Base-by-base conservation (phyloP, 768 basidiomycete genomes). In the Stropharia rugosoannulata region DNA sequence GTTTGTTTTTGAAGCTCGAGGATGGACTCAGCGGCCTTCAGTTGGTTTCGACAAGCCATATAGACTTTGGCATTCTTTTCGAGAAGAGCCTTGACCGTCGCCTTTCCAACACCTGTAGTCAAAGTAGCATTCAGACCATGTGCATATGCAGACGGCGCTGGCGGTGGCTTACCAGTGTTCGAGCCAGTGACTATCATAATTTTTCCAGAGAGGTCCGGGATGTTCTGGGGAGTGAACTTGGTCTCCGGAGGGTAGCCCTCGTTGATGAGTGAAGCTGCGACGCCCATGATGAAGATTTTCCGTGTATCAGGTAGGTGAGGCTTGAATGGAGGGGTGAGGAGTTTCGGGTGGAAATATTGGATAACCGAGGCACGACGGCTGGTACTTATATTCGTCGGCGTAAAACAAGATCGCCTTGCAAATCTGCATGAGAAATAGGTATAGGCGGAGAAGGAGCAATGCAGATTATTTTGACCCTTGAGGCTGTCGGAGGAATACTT, bases 31-130 rank as follows among this genome's bases (percentile, higher is more conserved):
- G 69, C 59, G 5, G 73, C 74, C 53, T 73, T 83, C 19, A 64
- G 60, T 54, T 68, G 48, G 50, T 65, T 73, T 3, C 83, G 74
- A 32, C 73, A 69, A 0, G 78, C 80, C 16, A 85, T 62, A 62
- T 84, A 86, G 1, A 85, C 82, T 51, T 74, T 80, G 16, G 77
- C 80, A 56, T 78, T 74, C 52, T 78, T 75, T 2, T 55, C 49
- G 1, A 82, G 69, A 22, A 81, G 67, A 6, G 69, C 73, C 68
- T 73, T 75, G 10, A 66, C 76, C 2, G 77, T 81, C 56, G 80
- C 76, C 51, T 79, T 80, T 1, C 82, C 82, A 25, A 82, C 73
- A 5, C 81, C 81, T 64, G 47, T 36, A 46, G 35, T 13, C 40
- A 15, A 32, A 19, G 43, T 27, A 13, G 29, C 38, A 18, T 11